Base-by-base conservation (phyloP, 2,329 filamentous ascomycete species). In the Phoma sp. region DNA sequence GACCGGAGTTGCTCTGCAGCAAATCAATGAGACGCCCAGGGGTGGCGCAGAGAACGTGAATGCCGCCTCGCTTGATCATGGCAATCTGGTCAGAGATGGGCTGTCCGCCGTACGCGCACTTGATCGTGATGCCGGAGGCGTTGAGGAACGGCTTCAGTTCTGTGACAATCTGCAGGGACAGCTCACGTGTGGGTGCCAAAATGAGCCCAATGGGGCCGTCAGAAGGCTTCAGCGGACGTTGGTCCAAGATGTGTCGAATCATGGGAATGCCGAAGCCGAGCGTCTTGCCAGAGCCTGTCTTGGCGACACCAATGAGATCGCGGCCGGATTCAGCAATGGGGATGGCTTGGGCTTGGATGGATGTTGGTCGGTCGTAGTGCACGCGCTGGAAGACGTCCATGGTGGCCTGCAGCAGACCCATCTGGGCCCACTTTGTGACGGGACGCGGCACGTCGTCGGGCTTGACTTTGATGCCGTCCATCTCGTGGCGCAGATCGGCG, bases 71-170 rank as follows among this genome's bases (percentile, higher is more conserved):
- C 79, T 98, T 98, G 62, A 99, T 81, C 72, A 97, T 93, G 1
- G 93, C 93, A 72, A 99, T 99, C 74, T 99, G 93, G 63, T 99
- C 95, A 70, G 96, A 95, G 74, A 99, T 97, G 0, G 95, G 93
- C 19, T 93, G 91, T 61, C 95, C 95, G 21, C 95, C 95, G 74
- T 97, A 98, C 1, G 92, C 93, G 75, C 93, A 96, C 22, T 96
- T 92, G 43, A 91, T 89, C 57, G 92, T 88, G 51, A 99, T 84
- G 54, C 88, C 87, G 73, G 96, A 86, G 22, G 89, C 89, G 68
- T 94, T 96, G 59, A 96, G 78, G 75, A 97, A 99, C 1, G 95
- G 93, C 74, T 94, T 96, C 78, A 94, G 94, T 73, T 99, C 95
- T 63, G 88, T 86, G 74, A 96, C 91, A 62, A 99, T 98, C 74